Evolutionary conservation across 495 filamentous ascomycete genomes (phyloP), one percentile per base, ranked within the genome.

Genomic region (Opeltia flavorubescens): DNA sequence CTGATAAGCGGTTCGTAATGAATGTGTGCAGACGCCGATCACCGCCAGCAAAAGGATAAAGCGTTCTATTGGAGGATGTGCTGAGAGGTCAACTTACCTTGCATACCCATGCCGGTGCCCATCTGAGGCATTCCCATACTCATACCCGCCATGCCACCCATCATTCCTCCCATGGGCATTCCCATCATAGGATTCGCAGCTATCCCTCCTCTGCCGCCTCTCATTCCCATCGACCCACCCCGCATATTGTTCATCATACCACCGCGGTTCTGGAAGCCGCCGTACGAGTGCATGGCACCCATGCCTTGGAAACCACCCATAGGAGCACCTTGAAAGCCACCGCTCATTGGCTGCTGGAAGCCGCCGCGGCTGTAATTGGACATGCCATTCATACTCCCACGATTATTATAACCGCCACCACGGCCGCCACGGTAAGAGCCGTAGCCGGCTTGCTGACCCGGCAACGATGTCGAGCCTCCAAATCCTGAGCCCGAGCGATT

Each of bases 231-330:
- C 39, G 70, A 65, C 12, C 76, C 77, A 35, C 81, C 82, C 46
- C 82, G 77, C 76, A 84, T 84, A 25, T 67, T 70, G 39, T 75
- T 70, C 67, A 81, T 81, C 40, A 58, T 60, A 8, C 77, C 78
- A 28, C 76, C 75, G 17, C 78, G 71, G 58, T 74, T 76, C 51
- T 74, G 75, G 55, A 79, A 81, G 50, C 69, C 64, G 15, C 60
- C 71, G 48, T 71, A 77, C 48, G 72, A 69, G 24, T 68, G 71
- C 72, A 80, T 77, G 12, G 67, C 67, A 4, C 66, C 68, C 73
- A 79, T 75, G 7, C 60, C 60, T 25, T 71, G 69, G 52, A 80
- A 81, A 34, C 79, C 80, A 24, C 76, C 78, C 77, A 86, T 84
- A 23, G 69, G 67, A 46, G 60, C 55, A 43, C 53, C 61, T 55